Percentiles rank a stretch among this genome's conserved stretches.
Evolutionary conservation across 2,329 filamentous ascomycete species (phyloP).

Genomic region (Penicillium nordicum): DNA sequence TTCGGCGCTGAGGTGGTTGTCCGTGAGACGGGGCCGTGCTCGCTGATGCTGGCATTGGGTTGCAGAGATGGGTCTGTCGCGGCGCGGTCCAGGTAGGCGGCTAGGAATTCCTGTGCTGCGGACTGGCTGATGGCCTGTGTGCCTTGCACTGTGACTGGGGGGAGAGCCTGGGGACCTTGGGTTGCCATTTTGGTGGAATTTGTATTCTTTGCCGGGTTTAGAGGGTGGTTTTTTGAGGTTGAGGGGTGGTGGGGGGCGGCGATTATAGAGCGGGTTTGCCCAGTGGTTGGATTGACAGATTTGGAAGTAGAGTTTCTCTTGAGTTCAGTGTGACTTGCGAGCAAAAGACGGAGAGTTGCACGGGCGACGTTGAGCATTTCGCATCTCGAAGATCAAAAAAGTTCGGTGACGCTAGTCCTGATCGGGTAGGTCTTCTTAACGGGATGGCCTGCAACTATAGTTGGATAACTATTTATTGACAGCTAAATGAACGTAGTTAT

Average conservation of each 20-base stretch:
- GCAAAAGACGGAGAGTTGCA: neutral
- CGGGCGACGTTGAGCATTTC: conserved; percentile 5
- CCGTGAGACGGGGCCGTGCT: conserved; percentile 43
- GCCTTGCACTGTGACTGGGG: conserved; percentile 37
- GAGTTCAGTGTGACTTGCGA: neutral
- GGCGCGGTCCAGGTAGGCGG: conserved; percentile 43
- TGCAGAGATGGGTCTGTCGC: conserved; percentile 42
- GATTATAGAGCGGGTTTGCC: neutral
- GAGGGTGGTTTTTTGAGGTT: neutral
- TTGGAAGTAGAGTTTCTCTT: neutral
- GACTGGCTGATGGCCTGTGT: conserved; percentile 37
- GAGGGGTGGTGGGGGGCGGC: neutral
- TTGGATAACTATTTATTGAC: conserved; percentile 1
- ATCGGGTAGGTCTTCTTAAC: conserved; percentile 14
- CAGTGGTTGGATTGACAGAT: neutral
- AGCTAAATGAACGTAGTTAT: neutral
- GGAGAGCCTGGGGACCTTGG: conserved; percentile 37
- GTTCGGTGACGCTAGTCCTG: conserved; percentile 23
- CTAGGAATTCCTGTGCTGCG: conserved; percentile 41
- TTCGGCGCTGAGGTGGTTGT: conserved; percentile 42
- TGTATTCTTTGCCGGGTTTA: neutral
- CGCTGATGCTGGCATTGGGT: conserved; percentile 44
- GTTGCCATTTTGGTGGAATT: conserved; percentile 33
- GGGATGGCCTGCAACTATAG: neutral
- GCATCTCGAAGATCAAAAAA: conserved; percentile 22